These are phyloP conservation scores for Xylariales sp. DNA, from an alignment of 2,329 filamentous ascomycete species.

Conservation along the genomic window DNA sequence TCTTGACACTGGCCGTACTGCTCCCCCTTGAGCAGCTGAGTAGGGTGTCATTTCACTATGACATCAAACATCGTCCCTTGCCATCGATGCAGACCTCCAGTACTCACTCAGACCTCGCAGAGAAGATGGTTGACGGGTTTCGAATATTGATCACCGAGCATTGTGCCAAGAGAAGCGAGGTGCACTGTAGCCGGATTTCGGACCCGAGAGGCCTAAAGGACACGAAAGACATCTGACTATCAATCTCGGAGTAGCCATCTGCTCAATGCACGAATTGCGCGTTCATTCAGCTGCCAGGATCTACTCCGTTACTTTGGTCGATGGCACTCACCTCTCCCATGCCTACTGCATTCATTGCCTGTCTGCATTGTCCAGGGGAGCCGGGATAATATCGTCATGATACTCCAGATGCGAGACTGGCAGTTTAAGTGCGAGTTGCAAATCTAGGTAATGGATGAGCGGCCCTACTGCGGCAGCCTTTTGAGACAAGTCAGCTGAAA, in stretches of 20 bases:
- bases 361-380: slow-evolving; percentile 18
- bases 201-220: slow-evolving; percentile 29
- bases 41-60: slow-evolving; percentile 21
- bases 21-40: background rate
- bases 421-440: slow-evolving; percentile 5
- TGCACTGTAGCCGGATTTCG: slow-evolving; percentile 26
- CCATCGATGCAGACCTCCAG: slow-evolving; percentile 6
- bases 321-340: slow-evolving; percentile 10
- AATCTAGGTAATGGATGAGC: slow-evolving; percentile 13
- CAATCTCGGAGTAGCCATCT: slow-evolving; percentile 26
- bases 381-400: slow-evolving; percentile 4
- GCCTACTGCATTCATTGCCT: slow-evolving; percentile 10
- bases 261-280: slow-evolving; percentile 28
- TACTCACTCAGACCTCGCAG: slow-evolving; percentile 2
- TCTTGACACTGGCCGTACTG: background rate
- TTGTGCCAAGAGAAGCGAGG: slow-evolving; percentile 31
- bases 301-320: slow-evolving; percentile 7
- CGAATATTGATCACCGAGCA: slow-evolving; percentile 25
- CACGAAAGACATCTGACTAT: slow-evolving; percentile 16
- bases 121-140: slow-evolving; percentile 14
- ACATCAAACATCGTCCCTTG: slow-evolving; percentile 3
- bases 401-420: slow-evolving; percentile 16
- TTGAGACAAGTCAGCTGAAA: slow-evolving; percentile 14
- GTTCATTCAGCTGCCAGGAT: slow-evolving; percentile 30
- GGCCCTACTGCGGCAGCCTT: slow-evolving; percentile 11